Base-by-base conservation (phyloP, 2,329 filamentous ascomycete genomes). In the Thermothelomyces thermophilus region DNA sequence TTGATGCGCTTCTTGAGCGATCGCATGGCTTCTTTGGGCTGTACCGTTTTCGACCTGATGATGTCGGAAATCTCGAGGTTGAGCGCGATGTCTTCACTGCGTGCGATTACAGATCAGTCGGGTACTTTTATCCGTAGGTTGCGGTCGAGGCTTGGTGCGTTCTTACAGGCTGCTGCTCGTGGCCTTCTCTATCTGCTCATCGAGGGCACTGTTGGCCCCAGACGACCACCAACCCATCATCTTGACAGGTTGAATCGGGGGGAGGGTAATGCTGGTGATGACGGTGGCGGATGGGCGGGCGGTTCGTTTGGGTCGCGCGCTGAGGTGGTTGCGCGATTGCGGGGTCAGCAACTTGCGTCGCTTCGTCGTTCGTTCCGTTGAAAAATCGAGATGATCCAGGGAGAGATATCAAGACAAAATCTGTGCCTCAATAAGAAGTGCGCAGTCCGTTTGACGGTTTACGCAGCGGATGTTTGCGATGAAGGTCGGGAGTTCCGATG, bases 11-110 rank as follows among this genome's bases (percentile, higher is more conserved):
- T 83, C 73, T 96, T 97, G 63, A 98, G 74, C 37, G 89, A 91
- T 67, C 90, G 87, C 93, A 98, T 98, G 55, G 93, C 93, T 70
- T 98, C 93, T 70, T 91, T 96, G 47, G 93, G 91, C 68, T 90
- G 90, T 44, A 98, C 91, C 16, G 90, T 95, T 74, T 97, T 97
- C 63, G 90, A 97, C 62, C 93, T 83, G 68, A 98, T 96, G 61
- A 95, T 76, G 73, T 98, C 93, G 68, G 91, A 96, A 62, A 98
- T 97, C 70, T 98, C 93, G 64, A 98, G 83, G 67, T 97, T 97
- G 60, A 96, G 81, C 35, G 93, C 86, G 67, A 98, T 97, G 65
- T 98, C 91, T 71, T 98, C 90, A 60, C 89, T 94, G 62, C 16
- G 50, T 40, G 30, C 37, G n/a, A 20, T 41, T 20, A 30, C 14